These are phyloP conservation scores for Penicillium bovifimosum DNA, from an alignment of 495 filamentous ascomycete species.

Conservation along the genomic window DNA sequence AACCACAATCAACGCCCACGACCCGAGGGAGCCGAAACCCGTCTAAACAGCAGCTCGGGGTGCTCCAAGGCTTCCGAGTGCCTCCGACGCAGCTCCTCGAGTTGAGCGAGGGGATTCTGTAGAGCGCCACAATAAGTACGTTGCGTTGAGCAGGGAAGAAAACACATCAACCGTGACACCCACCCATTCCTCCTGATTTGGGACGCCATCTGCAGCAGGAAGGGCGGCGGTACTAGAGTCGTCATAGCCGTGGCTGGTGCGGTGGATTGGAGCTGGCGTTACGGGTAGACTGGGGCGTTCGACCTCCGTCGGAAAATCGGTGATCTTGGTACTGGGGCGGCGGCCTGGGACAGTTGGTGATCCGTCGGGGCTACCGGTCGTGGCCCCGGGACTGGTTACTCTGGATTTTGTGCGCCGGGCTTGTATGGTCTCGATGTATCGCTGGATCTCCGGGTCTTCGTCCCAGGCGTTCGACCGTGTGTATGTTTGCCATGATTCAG, in stretches of 20 bases:
- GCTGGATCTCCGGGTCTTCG: conserved; percentile 72
- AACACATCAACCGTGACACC: conserved; percentile 57
- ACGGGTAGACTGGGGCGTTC: conserved; percentile 89
- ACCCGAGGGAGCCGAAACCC: conserved; percentile 1
- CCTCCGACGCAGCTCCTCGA: conserved; percentile 61
- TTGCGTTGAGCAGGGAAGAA: conserved; percentile 46
- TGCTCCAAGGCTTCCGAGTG: conserved; percentile 54
- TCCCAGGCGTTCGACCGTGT: conserved; percentile 82
- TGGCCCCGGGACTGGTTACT: conserved; percentile 23
- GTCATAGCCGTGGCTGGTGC: conserved; percentile 46
- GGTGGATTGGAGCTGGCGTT: conserved; percentile 72
- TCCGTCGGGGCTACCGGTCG: not conserved
- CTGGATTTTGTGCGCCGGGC: conserved; percentile 55
- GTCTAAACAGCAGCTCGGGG: conserved; percentile 16
- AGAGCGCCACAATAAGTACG: conserved; percentile 56
- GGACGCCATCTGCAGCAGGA: conserved; percentile 72
- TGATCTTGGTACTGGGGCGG: conserved; percentile 58
- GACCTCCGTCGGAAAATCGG: conserved; percentile 77
- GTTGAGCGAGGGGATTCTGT: conserved; percentile 65
- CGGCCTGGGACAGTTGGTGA: conserved; percentile 18
- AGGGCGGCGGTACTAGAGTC: conserved; percentile 37
- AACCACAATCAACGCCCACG: not conserved
- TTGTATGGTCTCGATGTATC: conserved; percentile 67
- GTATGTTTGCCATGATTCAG: conserved; percentile 59
- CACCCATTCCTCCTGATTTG: conserved; percentile 84